A percentile compares a stretch with the other conserved stretches of the same genome.
phyloP scores from a whole-genome alignment of 352 stramenopile species.

The Plasmopara muralis region DNA sequence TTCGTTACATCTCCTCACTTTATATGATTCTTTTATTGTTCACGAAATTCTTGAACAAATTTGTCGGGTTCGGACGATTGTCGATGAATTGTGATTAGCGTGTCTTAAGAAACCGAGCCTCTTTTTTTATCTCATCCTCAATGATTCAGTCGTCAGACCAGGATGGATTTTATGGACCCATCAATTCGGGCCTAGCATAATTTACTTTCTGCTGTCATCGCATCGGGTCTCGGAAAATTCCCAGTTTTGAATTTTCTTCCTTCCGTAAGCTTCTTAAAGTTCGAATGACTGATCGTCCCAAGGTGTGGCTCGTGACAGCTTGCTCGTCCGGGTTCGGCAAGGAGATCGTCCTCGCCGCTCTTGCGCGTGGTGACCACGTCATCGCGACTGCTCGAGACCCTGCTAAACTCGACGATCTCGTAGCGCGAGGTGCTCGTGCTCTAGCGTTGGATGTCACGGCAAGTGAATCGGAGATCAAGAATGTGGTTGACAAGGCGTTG shows the following conservation, averaged over 20 bases:
- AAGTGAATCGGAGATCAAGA: conserved; percentile 23
- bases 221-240: no score
- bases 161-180: no score
- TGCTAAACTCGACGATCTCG: conserved; percentile 30
- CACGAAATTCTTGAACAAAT: no score
- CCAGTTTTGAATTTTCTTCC: neutral
- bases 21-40: no score
- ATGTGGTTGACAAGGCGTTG: conserved; percentile 26
- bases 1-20: no score
- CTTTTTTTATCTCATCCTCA: no score
- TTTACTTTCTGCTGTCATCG: no score
- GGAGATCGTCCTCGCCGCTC: conserved; percentile 34
- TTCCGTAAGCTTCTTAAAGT: neutral
- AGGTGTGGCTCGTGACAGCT: conserved; percentile 50
- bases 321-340: conserved; percentile 44
- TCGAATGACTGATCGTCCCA: conserved; percentile 13
- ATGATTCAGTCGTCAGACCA: no score
- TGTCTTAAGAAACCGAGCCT: no score
- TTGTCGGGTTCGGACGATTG: no score
- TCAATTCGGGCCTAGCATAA: no score
- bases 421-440: conserved; percentile 18
- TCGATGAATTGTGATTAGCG: no score
- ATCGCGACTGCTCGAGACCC: conserved; percentile 40
- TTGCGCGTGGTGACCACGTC: conserved; percentile 39
- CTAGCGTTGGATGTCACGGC: conserved; percentile 42